These are phyloP conservation scores for Solanum sparsipilum DNA, from an alignment of 257 asterid genomes.

Conservation along the genomic window DNA sequence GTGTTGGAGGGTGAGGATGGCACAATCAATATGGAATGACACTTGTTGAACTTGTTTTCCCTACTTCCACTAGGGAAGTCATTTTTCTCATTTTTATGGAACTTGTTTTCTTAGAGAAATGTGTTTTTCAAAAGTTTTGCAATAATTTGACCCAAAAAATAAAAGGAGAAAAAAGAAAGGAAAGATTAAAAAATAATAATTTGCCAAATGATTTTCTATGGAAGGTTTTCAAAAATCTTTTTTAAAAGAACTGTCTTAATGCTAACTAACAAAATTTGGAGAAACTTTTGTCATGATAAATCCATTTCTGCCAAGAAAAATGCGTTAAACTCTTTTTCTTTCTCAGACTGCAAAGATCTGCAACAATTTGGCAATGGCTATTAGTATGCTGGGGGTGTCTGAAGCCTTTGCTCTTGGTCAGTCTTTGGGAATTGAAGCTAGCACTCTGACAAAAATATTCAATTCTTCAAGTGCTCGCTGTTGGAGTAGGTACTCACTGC, in stretches of 20 bases:
- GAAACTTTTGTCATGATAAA: not conserved
- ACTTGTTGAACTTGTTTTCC: not conserved
- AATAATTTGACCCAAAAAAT: not conserved
- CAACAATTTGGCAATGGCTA: slow-evolving; percentile 94
- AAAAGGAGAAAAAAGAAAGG: not conserved
- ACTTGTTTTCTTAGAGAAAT: not conserved
- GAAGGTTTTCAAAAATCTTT: not conserved
- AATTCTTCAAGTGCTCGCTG: slow-evolving; percentile 94
- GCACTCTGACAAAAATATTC: slow-evolving; percentile 62
- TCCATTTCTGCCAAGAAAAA: not conserved
- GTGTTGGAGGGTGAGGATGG: not conserved
- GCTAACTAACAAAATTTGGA: not conserved
- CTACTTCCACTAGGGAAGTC: not conserved
- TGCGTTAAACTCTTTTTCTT: not conserved
- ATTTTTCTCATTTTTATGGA: not conserved
- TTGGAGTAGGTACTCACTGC: slow-evolving; percentile 83
- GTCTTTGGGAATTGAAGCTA: slow-evolving; percentile 60
- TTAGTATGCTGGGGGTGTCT: slow-evolving; percentile 93
- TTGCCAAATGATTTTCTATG: not conserved
- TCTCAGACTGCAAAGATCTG: slow-evolving; percentile 81
- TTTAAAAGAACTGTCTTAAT: not conserved
- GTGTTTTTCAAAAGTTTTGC: not conserved
- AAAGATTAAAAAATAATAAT: not conserved
- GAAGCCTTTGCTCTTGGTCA: slow-evolving; percentile 94
- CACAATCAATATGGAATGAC: not conserved